Evolutionary conservation across 371 early-diverging fungal species (phyloP).

Genomic region (Zychaea mexicana): DNA sequence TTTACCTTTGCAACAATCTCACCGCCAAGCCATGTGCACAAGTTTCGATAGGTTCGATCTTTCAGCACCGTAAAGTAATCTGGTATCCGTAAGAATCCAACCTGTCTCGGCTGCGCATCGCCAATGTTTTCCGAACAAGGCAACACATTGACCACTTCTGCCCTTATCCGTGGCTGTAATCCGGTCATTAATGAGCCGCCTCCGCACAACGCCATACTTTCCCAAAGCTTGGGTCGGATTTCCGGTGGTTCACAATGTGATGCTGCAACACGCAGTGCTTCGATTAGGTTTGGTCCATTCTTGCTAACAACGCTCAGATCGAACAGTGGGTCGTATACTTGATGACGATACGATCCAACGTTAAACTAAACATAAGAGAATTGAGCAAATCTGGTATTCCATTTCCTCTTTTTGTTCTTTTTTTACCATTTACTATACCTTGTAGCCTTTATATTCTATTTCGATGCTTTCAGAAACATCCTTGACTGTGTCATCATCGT

Average conservation of each 20-base stretch:
- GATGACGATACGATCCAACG: conserved; percentile 64
- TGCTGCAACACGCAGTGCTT: conserved; percentile 67
- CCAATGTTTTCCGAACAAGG: conserved; percentile 75
- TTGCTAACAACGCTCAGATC: conserved; percentile 52
- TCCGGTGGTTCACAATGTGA: conserved; percentile 75
- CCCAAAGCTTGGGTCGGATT: conserved; percentile 80
- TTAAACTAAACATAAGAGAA: conserved; percentile 40
- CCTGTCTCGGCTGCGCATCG: conserved; percentile 75
- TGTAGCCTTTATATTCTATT: conserved; percentile 61
- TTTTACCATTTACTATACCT: too few species aligned
- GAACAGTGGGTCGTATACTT: conserved; percentile 68
- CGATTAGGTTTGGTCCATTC: conserved; percentile 51
- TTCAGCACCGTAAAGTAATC: conserved; percentile 77
- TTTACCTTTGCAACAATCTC: conserved; percentile 81
- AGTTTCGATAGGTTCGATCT: conserved; percentile 61
- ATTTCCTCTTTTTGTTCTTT: too few species aligned
- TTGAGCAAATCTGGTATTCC: too few species aligned
- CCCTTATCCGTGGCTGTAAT: conserved; percentile 58
- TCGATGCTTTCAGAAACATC: conserved; percentile 41
- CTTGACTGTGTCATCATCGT: conserved; percentile 23
- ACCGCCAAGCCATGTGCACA: conserved; percentile 73
- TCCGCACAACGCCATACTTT: conserved; percentile 76
- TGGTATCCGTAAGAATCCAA: conserved; percentile 73
- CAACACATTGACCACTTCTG: conserved; percentile 55
- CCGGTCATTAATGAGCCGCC: conserved; percentile 48